These are phyloP conservation scores for Yamadazyma dendronema DNA, from an alignment of 1,139 yeast genomes.

Conservation along the genomic window DNA sequence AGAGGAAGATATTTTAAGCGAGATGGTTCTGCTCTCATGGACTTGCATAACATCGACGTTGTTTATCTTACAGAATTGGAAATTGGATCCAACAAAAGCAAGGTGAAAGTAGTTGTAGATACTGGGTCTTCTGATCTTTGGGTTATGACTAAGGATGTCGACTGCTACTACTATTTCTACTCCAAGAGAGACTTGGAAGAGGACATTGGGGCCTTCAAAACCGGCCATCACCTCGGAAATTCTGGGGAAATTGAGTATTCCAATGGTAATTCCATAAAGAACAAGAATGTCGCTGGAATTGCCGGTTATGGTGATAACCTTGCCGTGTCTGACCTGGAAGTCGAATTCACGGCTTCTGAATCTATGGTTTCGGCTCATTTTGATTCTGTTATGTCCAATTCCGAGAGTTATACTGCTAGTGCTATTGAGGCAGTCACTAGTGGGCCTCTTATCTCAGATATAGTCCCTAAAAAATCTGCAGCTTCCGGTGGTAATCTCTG, in stretches of 20 bases:
- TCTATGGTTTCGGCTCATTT: too few species aligned
- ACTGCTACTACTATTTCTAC: constrained; percentile 16
- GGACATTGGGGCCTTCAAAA: constrained; percentile 1
- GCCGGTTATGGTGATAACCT: too few species aligned
- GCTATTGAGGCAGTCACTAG: background rate
- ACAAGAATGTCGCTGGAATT: too few species aligned
- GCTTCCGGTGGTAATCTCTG: background rate
- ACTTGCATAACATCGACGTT: constrained; percentile 39
- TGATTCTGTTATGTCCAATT: too few species aligned
- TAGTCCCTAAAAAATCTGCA: background rate
- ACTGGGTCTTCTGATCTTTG: constrained; percentile 50
- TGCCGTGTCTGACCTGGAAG: too few species aligned
- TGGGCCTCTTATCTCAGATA: too few species aligned
- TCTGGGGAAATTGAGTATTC: too few species aligned
- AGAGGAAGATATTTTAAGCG: constrained; percentile 18
- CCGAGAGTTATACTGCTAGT: too few species aligned
- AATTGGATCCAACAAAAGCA: constrained; percentile 32
- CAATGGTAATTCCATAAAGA: too few species aligned
- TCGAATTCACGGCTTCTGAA: too few species aligned
- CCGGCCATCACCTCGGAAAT: background rate
- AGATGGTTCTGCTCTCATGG: constrained; percentile 25
- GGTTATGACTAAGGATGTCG: constrained; percentile 37
- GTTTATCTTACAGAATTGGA: constrained; percentile 47
- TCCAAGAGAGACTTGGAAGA: constrained; percentile 2
- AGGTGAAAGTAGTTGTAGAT: constrained; percentile 37